Evolutionary conservation across 2,329 filamentous ascomycete species (phyloP), one percentile per base, ranked within the genome.

Genomic region (Aspergillus amoenus): DNA sequence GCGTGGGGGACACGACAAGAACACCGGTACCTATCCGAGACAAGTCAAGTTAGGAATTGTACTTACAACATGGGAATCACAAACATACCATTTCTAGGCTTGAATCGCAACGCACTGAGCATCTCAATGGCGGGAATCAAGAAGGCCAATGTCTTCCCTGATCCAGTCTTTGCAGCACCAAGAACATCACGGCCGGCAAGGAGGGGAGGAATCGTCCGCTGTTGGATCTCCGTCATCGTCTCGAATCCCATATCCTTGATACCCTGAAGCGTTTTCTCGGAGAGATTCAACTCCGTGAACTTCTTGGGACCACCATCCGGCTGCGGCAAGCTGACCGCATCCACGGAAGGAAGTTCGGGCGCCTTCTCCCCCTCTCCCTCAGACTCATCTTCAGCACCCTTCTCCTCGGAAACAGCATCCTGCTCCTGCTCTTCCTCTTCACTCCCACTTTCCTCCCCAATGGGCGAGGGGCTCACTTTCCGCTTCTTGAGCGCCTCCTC

Each of bases 211-310:
- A 97, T 96, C 12, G 88, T 89, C 70, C 89, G 84, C 66, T 86
- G 84, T 76, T 97, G 94, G 65, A 97, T 97, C 73, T 94, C 90
- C 1, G 94, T 97, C 93, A 99, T 97, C 47, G 83, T 93, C 69
- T 89, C 88, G 72, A 97, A 97, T 13, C 90, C 90, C 93, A 99
- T 97, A 62, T 89, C 90, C 57, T 87, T 78, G 66, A 97, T 92
- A 8, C 92, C 93, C 77, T 89, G 86, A 82, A 93, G 89, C 0
- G 92, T 97, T 76, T 90, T 92, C 22, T 93, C 89, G 1, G 91
- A 94, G 11, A 99, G 83, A 54, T 90, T 90, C 61, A 99, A 81
- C 64, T 97, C 89, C 34, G 85, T 78, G 70, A 97, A 96, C 51
- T 86, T 85, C 68, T 88, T 80, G 21, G 88, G 86, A 56, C 88